These are phyloP conservation scores for Pseudogymnoascus sp. DNA, from an alignment of 2,329 filamentous ascomycete species.

Conservation along the genomic window DNA sequence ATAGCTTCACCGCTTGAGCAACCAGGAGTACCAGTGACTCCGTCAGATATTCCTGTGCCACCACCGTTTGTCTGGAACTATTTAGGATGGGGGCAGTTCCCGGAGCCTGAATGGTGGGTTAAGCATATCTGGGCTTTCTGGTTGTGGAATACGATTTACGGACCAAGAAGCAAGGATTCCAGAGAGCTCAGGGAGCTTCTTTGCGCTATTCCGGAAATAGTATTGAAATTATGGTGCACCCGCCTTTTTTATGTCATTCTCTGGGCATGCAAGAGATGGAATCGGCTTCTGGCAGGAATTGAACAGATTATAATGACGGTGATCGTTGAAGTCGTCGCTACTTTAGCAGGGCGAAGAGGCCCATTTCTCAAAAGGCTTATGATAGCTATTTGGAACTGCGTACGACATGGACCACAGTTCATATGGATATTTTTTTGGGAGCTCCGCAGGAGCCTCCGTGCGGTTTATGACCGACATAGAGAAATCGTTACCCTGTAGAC, in stretches of 20 bases:
- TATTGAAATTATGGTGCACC: background rate
- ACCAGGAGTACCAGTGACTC: background rate
- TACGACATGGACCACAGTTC: background rate
- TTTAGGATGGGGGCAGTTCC: background rate
- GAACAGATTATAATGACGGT: background rate
- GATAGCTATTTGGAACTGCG: background rate
- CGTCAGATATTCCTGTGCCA: background rate
- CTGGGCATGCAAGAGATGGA: background rate
- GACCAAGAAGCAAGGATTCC: background rate
- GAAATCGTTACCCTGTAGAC: background rate
- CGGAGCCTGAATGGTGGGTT: background rate
- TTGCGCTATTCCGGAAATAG: background rate
- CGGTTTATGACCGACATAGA: background rate
- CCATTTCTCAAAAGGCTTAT: background rate
- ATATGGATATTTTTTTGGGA: background rate
- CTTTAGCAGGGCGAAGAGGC: background rate
- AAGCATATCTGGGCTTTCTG: background rate
- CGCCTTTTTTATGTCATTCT: background rate
- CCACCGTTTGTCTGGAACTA: background rate
- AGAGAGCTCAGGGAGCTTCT: background rate
- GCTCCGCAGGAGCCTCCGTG: background rate
- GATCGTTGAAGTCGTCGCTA: background rate
- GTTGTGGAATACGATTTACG: slow-evolving; percentile 1
- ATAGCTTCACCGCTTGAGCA: background rate
- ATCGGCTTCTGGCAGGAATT: background rate